Evolutionary conservation across 129 eudicot species (phyloP).

Genomic region (Flaveria ramosissima): DNA sequence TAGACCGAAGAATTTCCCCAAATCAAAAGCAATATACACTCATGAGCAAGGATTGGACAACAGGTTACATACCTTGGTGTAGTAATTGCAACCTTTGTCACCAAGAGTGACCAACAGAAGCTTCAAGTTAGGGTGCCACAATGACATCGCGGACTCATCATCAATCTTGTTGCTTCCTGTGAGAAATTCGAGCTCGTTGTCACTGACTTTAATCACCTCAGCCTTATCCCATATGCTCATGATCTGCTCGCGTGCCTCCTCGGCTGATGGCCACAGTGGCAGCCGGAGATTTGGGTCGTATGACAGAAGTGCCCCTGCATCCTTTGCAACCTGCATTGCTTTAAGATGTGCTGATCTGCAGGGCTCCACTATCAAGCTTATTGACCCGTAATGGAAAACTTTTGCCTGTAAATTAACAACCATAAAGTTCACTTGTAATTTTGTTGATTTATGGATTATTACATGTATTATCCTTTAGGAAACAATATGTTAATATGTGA

Average conservation of each 20-base stretch:
- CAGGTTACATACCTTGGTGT: constrained; percentile 71
- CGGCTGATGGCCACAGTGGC: constrained; percentile 89
- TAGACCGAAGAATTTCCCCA: too few relatives aligned
- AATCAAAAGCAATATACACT: background rate
- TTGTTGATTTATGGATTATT: background rate
- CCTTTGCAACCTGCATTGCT: constrained; percentile 93
- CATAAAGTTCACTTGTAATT: background rate
- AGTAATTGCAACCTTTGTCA: constrained; percentile 91
- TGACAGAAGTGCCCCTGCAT: constrained; percentile 86
- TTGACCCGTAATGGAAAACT: constrained; percentile 94
- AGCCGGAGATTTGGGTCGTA: constrained; percentile 93
- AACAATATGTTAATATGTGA: background rate
- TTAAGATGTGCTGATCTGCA: constrained; percentile 95
- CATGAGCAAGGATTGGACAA: background rate
- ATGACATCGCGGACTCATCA: constrained; percentile 80
- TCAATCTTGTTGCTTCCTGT: constrained; percentile 77
- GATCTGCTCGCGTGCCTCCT: constrained; percentile 84
- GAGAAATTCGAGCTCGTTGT: constrained; percentile 86
- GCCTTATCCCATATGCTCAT: constrained; percentile 98
- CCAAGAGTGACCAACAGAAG: constrained; percentile 95
- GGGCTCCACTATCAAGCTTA: constrained; percentile 98
- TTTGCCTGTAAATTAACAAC: constrained; percentile 55
- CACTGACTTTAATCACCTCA: constrained; percentile 91
- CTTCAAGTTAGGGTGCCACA: constrained; percentile 93
- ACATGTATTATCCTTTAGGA: background rate